Base-by-base conservation (phyloP, 2,329 filamentous ascomycete genomes). In the Hymenoscyphus occultus region DNA sequence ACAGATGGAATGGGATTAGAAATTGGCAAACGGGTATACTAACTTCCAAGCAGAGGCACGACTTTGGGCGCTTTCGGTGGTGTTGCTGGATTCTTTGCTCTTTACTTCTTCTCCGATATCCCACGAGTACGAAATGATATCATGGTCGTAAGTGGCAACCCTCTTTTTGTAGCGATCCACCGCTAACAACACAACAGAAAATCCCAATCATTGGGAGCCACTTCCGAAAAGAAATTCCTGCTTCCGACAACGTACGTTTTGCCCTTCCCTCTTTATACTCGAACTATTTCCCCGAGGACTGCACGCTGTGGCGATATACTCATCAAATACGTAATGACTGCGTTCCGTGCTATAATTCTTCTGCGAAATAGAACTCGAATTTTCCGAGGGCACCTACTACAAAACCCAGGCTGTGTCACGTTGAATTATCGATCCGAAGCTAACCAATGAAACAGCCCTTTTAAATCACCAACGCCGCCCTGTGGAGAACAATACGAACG, bases 81-180 rank as follows among this genome's bases (percentile, higher is more conserved):
- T 67, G 83, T 85, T 65, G 84, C 83, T 67, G 82, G 75, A 54
- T 64, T 82, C 71, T 80, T 86, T 69, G 84, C 79, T 69, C 78
- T 86, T 68, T 81, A 88, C 71, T 86, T 84, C 81, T 86, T 83
- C 69, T 87, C 85, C 51, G 86, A 86, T 71, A 83, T 89, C 59
- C 87, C 87, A 70, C 82, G 80, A 75, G 79, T 89, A 70, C 79
- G 85, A 76, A 75, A 74, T 59, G 87, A 90, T 72, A 80, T 90
- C 69, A 81, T 89, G 69, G 77, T 81, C 76, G 84, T 86, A 78
- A 64, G 79, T 68, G 65, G 56, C 4, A 2, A 39, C 3, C 16
- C 7, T 45, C 4, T 40, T 3, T 22, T 39, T 16, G 19, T 39
- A 60, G n/a, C 13, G 12, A 19, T 22, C 14, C 19, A 51, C 32